phyloP scores from a whole-genome alignment of 169 alveolate species.

The Plasmodium billcollinsi region DNA sequence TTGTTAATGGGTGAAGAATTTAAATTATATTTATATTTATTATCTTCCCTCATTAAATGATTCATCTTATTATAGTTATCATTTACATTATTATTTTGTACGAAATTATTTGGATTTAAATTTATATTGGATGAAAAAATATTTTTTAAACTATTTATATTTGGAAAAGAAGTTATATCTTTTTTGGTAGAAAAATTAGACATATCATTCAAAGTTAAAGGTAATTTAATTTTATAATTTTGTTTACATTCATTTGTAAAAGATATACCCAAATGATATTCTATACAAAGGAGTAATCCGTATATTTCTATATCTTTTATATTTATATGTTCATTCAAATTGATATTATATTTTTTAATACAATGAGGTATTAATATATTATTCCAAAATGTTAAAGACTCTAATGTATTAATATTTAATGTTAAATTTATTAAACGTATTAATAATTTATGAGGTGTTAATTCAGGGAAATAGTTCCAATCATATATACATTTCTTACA shows the following conservation, averaged over 20 bases:
- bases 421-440: constrained; percentile 62
- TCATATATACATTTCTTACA: constrained; percentile 43
- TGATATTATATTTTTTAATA: constrained; percentile 28
- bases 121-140: constrained; percentile 11
- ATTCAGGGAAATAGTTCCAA: constrained; percentile 57
- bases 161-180: constrained; percentile 37
- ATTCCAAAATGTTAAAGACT: constrained; percentile 60
- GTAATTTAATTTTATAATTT: constrained; percentile 35
- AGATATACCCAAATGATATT: constrained; percentile 66
- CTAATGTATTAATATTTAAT: constrained; percentile 28
- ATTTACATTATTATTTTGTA: background rate
- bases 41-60: background rate
- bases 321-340: constrained; percentile 54
- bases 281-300: constrained; percentile 42
- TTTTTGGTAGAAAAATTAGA: constrained; percentile 27
- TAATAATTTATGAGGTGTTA: constrained; percentile 60
- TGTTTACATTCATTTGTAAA: constrained; percentile 51
- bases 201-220: constrained; percentile 67
- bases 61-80: background rate
- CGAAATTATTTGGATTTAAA: background rate
- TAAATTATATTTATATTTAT: background rate
- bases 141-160: constrained; percentile 18
- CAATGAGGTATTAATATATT: constrained; percentile 51
- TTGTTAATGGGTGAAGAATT: too few species aligned
- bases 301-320: constrained; percentile 42